A percentile compares a stretch with the other conserved stretches of the same genome.
Conservation (phyloP, 768 basidiomycete species). For the Chalciporus sphaerocephalus region DNA sequence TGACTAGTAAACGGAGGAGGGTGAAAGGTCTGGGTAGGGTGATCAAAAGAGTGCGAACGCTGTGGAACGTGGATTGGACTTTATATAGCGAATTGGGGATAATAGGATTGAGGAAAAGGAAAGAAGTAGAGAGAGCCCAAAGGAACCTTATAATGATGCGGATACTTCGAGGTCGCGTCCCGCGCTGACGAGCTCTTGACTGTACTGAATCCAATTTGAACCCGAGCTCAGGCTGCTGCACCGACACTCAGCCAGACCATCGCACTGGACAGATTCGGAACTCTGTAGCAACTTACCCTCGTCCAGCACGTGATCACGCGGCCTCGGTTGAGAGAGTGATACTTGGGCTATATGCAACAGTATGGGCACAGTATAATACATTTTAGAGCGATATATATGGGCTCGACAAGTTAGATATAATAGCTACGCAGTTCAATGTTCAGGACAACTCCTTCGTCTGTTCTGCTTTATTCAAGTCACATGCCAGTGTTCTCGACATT, state of each 20-base stretch:
- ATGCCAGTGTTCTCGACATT: not conserved
- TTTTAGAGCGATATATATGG: not conserved
- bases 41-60: constrained; percentile 1
- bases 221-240: too few relatives aligned
- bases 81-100: not conserved
- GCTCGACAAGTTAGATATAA: not conserved
- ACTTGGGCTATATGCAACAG: not conserved
- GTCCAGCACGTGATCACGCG: constrained; percentile 25
- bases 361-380: not conserved
- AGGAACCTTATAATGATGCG: too few relatives aligned
- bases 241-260: constrained; percentile 7
- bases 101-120: constrained; percentile 7
- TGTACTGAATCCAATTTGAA: constrained; percentile 8
- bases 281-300: constrained; percentile 5
- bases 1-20: not conserved
- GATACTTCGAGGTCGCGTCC: constrained; percentile 31
- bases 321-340: constrained; percentile 1
- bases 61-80: not conserved
- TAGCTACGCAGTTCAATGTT: too few relatives aligned
- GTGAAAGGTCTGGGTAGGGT: not conserved
- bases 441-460: too few relatives aligned
- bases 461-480: too few relatives aligned
- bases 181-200: constrained; percentile 32
- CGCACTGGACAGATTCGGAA: constrained; percentile 32
- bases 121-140: constrained; percentile 6